Evolutionary conservation across 805 yeast genomes (phyloP).

Genomic region (Barnettozyma sucrosica): DNA sequence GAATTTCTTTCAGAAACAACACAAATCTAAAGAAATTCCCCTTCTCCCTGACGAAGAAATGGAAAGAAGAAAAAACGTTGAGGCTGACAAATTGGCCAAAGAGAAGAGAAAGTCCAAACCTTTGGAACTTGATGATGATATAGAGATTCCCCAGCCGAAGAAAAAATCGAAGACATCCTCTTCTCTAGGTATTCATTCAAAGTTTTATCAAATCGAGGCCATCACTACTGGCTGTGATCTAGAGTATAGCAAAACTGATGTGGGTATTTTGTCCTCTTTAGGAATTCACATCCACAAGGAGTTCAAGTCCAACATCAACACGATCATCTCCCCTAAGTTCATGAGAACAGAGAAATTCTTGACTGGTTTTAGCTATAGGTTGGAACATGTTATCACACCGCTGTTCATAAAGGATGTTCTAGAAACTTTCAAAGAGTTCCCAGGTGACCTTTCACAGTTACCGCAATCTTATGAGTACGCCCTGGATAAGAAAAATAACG

Average conservation of each 20-base stretch:
- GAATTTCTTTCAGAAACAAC: constrained; percentile 55
- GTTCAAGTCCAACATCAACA: constrained; percentile 32
- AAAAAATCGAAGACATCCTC: constrained; percentile 4
- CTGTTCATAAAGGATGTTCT: constrained; percentile 44
- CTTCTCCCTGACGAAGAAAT: constrained; percentile 37
- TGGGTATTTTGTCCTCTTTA: constrained; percentile 35
- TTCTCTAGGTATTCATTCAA: neutral
- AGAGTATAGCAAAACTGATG: constrained; percentile 39
- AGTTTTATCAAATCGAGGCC: constrained; percentile 35
- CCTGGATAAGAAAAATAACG: constrained; percentile 30
- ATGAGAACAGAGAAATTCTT: constrained; percentile 85
- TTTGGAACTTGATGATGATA: constrained; percentile 4
- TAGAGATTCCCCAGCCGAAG: neutral
- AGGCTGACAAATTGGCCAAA: constrained; percentile 20
- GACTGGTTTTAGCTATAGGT: constrained; percentile 52
- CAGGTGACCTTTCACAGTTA: constrained; percentile 16
- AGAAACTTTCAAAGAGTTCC: constrained; percentile 23
- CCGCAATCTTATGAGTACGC: constrained; percentile 26
- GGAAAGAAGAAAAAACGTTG: constrained; percentile 26
- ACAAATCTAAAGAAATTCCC: constrained; percentile 35
- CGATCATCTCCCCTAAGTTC: constrained; percentile 74
- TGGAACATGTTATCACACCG: constrained; percentile 49
- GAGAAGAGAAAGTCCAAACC: constrained; percentile 12
- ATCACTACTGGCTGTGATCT: constrained; percentile 63
- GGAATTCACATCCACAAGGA: constrained; percentile 49